Evolutionary conservation across 805 yeast species (phyloP).

Genomic region (Hemisphaericaspora nanyangensis): DNA sequence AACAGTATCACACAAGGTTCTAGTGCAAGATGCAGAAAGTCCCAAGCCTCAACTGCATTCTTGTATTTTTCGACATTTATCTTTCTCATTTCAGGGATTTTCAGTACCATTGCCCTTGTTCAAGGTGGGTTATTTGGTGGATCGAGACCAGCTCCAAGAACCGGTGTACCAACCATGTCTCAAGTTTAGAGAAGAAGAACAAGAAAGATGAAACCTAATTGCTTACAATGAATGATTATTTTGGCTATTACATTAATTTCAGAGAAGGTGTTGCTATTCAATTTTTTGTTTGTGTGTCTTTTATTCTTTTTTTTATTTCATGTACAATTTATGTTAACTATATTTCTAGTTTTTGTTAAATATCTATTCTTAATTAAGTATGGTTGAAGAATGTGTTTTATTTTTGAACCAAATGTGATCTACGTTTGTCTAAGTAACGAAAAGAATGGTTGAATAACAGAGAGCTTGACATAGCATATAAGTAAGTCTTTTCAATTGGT

Average conservation of each 20-base stretch:
- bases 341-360: too few relatives aligned
- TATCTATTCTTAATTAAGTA: too few relatives aligned
- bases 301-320: neutral
- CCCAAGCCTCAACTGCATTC: slow-evolving; percentile 82
- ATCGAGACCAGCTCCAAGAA: slow-evolving; percentile 47
- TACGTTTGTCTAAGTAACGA: too few relatives aligned
- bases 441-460: too few relatives aligned
- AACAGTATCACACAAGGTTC: slow-evolving; percentile 77
- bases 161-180: slow-evolving; percentile 87
- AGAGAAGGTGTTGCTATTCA: neutral
- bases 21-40: slow-evolving; percentile 86
- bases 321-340: too few relatives aligned
- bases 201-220: neutral
- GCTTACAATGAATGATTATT: too few relatives aligned
- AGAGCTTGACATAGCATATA: too few relatives aligned
- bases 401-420: too few relatives aligned
- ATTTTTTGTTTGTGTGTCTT: neutral
- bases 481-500: too few relatives aligned
- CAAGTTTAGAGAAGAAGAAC: slow-evolving; percentile 57
- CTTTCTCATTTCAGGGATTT: slow-evolving; percentile 61
- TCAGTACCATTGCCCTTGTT: slow-evolving; percentile 55
- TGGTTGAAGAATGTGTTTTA: too few relatives aligned
- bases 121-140: slow-evolving; percentile 47
- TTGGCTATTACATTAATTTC: too few relatives aligned
- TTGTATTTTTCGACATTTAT: slow-evolving; percentile 78